Conservation (phyloP, 164 flowering plant species). For the Umbilicus rupestris region DNA sequence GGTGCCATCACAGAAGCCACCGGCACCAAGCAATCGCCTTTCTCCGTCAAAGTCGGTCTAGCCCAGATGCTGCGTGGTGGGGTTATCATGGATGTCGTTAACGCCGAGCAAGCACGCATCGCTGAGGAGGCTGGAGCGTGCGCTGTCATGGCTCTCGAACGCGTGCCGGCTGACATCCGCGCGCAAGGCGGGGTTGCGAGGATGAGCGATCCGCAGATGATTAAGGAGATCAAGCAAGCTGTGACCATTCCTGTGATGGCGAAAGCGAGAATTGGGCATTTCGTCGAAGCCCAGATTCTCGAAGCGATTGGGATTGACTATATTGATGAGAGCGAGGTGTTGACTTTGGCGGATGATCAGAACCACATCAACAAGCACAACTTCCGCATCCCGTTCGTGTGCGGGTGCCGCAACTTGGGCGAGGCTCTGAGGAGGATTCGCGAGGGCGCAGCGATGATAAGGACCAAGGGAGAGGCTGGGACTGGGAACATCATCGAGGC, state of each 20-base stretch:
- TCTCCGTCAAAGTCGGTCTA: constrained; percentile 65
- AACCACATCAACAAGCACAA: constrained; percentile 45
- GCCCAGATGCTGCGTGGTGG: constrained; percentile 80
- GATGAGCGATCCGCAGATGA: constrained; percentile 57
- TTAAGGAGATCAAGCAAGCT: constrained; percentile 56
- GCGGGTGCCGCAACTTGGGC: constrained; percentile 67
- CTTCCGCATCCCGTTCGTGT: constrained; percentile 59
- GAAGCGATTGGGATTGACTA: constrained; percentile 60
- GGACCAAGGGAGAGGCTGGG: constrained; percentile 76
- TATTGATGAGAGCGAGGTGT: constrained; percentile 54
- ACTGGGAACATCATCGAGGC: constrained; percentile 64
- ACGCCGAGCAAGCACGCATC: constrained; percentile 52
- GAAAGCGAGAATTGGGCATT: constrained; percentile 62
- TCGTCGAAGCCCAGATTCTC: constrained; percentile 64
- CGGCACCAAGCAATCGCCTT: constrained; percentile 23
- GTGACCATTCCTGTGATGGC: constrained; percentile 78
- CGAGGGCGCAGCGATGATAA: constrained; percentile 70
- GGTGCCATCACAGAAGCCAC: constrained; percentile 2
- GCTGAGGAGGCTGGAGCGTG: constrained; percentile 76
- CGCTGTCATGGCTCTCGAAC: constrained; percentile 63
- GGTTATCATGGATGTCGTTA: constrained; percentile 69
- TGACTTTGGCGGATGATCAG: constrained; percentile 43
- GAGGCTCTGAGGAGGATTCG: constrained; percentile 54
- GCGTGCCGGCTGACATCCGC: constrained; percentile 62
- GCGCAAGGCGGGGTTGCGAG: constrained; percentile 71